A percentile compares a stretch with the other conserved stretches of the same genome.
Evolutionary conservation across 2,329 filamentous ascomycete species (phyloP).

Genomic region (Lomentospora prolificans): DNA sequence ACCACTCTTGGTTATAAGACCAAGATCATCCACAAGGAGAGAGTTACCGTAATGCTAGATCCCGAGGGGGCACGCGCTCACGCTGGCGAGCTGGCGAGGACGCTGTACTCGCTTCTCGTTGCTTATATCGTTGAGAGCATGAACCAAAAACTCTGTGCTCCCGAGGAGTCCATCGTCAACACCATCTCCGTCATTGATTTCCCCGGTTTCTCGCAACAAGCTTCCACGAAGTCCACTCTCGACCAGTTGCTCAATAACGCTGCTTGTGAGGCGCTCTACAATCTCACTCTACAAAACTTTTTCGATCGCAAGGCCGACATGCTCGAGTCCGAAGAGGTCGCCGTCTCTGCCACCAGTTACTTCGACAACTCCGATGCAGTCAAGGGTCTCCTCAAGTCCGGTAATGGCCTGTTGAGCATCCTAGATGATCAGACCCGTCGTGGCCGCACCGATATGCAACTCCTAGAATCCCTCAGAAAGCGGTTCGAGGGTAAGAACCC

Average conservation of each 20-base stretch:
- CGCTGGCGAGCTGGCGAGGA: conserved; percentile 87
- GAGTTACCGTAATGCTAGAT: conserved; percentile 98
- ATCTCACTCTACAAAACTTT: conserved; percentile 88
- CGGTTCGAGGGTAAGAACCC: conserved; percentile 92
- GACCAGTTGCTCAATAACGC: conserved; percentile 95
- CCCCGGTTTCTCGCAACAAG: conserved; percentile 81
- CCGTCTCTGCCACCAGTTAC: conserved; percentile 84
- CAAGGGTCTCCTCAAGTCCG: conserved; percentile 79
- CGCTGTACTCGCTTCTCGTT: conserved; percentile 86
- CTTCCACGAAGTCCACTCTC: conserved; percentile 72
- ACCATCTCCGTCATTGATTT: conserved; percentile 95
- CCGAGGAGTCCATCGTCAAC: conserved; percentile 82
- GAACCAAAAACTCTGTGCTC: conserved; percentile 80
- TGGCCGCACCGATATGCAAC: conserved; percentile 77
- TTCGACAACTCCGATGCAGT: conserved; percentile 97
- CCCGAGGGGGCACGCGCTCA: conserved; percentile 81
- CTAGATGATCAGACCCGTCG: conserved; percentile 91
- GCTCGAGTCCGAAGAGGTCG: conserved; percentile 88
- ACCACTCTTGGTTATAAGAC: conserved; percentile 89
- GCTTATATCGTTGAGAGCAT: conserved; percentile 89
- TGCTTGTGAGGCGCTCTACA: conserved; percentile 84
- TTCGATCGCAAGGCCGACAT: conserved; percentile 91
- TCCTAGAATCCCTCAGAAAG: conserved; percentile 83
- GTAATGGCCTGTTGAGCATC: conserved; percentile 88
- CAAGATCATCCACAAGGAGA: conserved; percentile 89